Evolutionary conservation across 2,329 filamentous ascomycete genomes (phyloP).

Genomic region (Nectriaceae sp.): DNA sequence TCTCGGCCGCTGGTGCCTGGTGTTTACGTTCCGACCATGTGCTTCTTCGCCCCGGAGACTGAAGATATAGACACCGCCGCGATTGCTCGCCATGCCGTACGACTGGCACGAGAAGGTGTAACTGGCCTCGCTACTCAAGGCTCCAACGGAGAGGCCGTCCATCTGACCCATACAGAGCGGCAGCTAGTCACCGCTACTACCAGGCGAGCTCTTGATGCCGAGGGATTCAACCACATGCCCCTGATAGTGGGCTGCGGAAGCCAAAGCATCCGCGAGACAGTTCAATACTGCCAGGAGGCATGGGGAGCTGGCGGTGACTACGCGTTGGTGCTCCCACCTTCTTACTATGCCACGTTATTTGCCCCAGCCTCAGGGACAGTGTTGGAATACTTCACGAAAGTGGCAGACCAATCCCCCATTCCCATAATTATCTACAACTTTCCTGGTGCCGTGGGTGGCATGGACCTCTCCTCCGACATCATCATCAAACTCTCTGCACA

Average conservation of each 20-base stretch:
- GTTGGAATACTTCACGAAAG: slow-evolving; percentile 65
- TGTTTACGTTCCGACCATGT: slow-evolving; percentile 73
- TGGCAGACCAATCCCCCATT: slow-evolving; percentile 64
- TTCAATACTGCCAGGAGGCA: slow-evolving; percentile 70
- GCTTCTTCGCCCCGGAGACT: slow-evolving; percentile 66
- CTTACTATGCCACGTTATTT: slow-evolving; percentile 73
- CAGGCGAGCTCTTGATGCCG: slow-evolving; percentile 64
- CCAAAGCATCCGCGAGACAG: slow-evolving; percentile 72
- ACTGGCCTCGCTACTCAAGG: slow-evolving; percentile 76
- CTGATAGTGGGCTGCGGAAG: slow-evolving; percentile 76
- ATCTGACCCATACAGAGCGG: slow-evolving; percentile 71
- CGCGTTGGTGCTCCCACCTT: slow-evolving; percentile 73
- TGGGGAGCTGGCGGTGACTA: slow-evolving; percentile 71
- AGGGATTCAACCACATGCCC: slow-evolving; percentile 66
- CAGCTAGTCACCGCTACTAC: slow-evolving; percentile 69
- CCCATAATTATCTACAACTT: slow-evolving; percentile 72
- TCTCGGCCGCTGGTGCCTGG: slow-evolving; percentile 48
- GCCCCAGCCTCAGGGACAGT: slow-evolving; percentile 53
- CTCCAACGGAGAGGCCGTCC: slow-evolving; percentile 82
- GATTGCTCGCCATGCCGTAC: slow-evolving; percentile 62
- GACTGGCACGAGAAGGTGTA: slow-evolving; percentile 73
- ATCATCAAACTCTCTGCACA: slow-evolving; percentile 62
- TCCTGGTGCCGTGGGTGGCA: slow-evolving; percentile 62
- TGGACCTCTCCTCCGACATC: slow-evolving; percentile 65
- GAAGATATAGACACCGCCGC: slow-evolving; percentile 68